Base-by-base conservation (phyloP, 352 stramenopile genomes). In the Pythium phragmitis region DNA sequence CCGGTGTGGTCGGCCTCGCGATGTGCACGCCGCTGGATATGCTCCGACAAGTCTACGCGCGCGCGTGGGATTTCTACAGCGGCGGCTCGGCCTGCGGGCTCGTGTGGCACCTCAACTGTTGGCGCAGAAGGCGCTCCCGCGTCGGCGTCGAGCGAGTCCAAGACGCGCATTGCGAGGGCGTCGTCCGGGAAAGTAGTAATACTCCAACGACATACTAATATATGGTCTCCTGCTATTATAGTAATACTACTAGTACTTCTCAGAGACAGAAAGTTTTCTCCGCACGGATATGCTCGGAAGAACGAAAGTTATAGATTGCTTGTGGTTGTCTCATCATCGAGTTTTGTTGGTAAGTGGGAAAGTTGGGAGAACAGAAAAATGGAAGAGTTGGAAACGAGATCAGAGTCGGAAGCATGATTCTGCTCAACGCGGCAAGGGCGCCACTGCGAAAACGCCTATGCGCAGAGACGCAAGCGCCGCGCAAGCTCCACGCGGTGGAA, bases 291-390 rank as follows among this genome's bases (percentile, higher is more conserved):
- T 82, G 68, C 79, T 92, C 75, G 80, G 83, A 92, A 92, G 83
- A 92, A 92, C 83, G 83, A 92, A 92, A 92, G 83, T 92, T 90
- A 90, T 92, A 66, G 75, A 83, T 88, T 73, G 64, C 78, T 74
- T 69, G 7, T 50, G 61, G 49, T 86, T 83, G 67, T 89, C 68
- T 92, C 82, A 65, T 89, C 82, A 88, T 70, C 30, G 82, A 92
- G 82, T 71, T 60, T 39, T 13, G 34, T 39, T 39, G 34, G 34
- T 2, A 13, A 39, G 11, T 9, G 11, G 11, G 11, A 39, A 39
- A 39, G 34, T 39, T 39, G 34, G 3, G 34, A 39, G 11, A 57
- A 71, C 60, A 66, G 21, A 53, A 42, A 58, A 51, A 30, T 30
- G 28, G n/a, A 45, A 21, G 14, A 23, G 16, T 11, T 9, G 19